Evolutionary conservation across 495 filamentous ascomycete species (phyloP).

Genomic region (Sordaria brevicollis): DNA sequence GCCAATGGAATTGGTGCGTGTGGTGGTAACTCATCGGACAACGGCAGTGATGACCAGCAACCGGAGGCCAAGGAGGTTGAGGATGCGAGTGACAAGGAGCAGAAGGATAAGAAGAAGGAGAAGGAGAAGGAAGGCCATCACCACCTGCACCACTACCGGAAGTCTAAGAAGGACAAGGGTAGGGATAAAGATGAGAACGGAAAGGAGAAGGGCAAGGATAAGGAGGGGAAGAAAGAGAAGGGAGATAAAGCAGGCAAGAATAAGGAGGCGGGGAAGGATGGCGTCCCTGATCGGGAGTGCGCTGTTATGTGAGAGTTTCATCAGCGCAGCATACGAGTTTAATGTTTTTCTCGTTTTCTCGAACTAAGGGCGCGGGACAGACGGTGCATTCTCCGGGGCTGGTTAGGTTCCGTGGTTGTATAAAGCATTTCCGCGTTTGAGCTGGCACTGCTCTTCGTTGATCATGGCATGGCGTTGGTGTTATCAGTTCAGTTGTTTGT

Average conservation of each 20-base stretch:
- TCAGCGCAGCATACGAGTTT: background rate
- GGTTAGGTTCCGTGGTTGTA: background rate
- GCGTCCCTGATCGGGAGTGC: constrained; percentile 62
- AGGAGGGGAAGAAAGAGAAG: constrained; percentile 19
- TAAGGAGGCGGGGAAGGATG: constrained; percentile 19
- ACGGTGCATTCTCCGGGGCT: background rate
- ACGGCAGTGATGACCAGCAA: constrained; percentile 22
- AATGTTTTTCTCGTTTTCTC: background rate
- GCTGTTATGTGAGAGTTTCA: constrained; percentile 25
- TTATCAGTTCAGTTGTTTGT: background rate
- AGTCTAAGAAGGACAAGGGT: constrained; percentile 29
- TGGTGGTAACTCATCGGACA: constrained; percentile 8
- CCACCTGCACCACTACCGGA: constrained; percentile 29
- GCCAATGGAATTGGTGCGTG: no score
- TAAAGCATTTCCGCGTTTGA: background rate
- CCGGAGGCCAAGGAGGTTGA: constrained; percentile 20
- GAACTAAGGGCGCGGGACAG: background rate
- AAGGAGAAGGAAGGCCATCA: constrained; percentile 31
- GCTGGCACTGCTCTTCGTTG: background rate
- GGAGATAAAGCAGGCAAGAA: constrained; percentile 13
- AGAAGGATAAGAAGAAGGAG: constrained; percentile 21
- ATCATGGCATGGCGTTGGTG: background rate
- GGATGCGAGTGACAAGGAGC: constrained; percentile 35
- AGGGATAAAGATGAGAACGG: constrained; percentile 24
- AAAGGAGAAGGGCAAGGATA: constrained; percentile 27